Percentiles rank a stretch among this genome's conserved stretches.
Evolutionary conservation across 2,329 filamentous ascomycete genomes (phyloP).

Genomic region (Penicillium vulpinum): DNA sequence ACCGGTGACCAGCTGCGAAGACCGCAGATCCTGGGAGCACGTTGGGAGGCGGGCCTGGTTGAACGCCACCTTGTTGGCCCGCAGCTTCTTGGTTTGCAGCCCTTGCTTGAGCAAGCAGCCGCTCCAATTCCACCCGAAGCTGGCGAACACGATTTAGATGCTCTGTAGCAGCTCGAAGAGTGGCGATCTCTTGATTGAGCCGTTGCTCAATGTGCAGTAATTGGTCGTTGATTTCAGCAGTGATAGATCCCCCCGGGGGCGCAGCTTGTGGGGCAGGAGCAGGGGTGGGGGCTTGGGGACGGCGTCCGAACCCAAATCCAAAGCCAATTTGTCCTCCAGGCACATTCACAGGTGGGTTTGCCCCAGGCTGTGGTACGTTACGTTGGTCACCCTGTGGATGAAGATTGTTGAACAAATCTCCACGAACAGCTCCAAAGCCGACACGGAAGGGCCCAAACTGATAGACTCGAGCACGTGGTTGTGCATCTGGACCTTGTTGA

Average conservation of each 20-base stretch:
- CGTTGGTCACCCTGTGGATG: conserved; percentile 62
- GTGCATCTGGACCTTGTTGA: conserved; percentile 40
- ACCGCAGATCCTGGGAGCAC: conserved; percentile 17
- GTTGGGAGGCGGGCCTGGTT: conserved; percentile 9
- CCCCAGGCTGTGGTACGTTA: conserved; percentile 41
- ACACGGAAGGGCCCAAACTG: conserved; percentile 74
- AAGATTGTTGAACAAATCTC: conserved; percentile 64
- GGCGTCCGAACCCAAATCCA: conserved; percentile 44
- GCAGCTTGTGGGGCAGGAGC: conserved; percentile 9
- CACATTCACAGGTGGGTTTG: conserved; percentile 33
- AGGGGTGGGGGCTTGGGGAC: conserved; percentile 22
- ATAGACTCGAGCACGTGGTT: conserved; percentile 60
- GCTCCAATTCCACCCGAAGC: conserved; percentile 66
- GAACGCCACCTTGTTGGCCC: not conserved
- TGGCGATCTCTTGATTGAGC: conserved; percentile 66
- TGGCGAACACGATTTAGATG: conserved; percentile 69
- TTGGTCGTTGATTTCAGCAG: conserved; percentile 55
- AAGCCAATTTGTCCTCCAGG: conserved; percentile 44
- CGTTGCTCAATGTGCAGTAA: conserved; percentile 68
- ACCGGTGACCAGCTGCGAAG: conserved; percentile 30
- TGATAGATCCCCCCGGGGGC: conserved; percentile 21
- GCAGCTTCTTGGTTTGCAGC: conserved; percentile 37
- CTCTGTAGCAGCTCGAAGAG: conserved; percentile 62
- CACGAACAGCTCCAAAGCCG: conserved; percentile 64
- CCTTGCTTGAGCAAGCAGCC: conserved; percentile 57